phyloP scores from a whole-genome alignment of 1,139 yeast genomes.

The Sugiyamaella pinicola region DNA sequence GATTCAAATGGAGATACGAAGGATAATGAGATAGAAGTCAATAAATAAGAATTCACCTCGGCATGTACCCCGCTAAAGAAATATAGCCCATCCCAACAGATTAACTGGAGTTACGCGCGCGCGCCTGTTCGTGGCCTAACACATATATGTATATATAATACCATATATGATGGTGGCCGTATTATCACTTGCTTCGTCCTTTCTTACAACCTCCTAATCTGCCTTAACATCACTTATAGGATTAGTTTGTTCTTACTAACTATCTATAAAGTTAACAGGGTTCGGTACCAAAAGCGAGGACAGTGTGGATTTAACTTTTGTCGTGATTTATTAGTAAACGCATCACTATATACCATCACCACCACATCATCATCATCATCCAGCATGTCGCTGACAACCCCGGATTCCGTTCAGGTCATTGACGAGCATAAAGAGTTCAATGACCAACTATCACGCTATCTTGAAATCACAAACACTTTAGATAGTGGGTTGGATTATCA shows the following conservation, averaged over 20 bases:
- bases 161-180: neutral
- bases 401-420: constrained; percentile 64
- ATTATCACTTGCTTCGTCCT: neutral
- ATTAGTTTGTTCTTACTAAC: too few relatives aligned
- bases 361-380: neutral
- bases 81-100: neutral
- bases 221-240: too few relatives aligned
- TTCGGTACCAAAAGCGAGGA: too few relatives aligned
- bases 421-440: constrained; percentile 71
- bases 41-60: neutral
- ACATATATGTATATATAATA: neutral
- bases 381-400: neutral
- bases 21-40: too few relatives aligned
- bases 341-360: too few relatives aligned
- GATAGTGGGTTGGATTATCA: constrained; percentile 76
- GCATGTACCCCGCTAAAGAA: neutral
- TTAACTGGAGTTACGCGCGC: neutral
- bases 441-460: constrained; percentile 40
- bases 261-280: too few relatives aligned
- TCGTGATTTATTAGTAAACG: too few relatives aligned
- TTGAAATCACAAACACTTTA: constrained; percentile 41
- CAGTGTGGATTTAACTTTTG: too few relatives aligned
- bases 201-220: neutral
- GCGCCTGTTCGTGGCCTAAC: neutral
- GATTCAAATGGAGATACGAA: too few relatives aligned